These are phyloP conservation scores for Pistacia integerrima DNA, from an alignment of 345 rosid genomes.

Conservation along the genomic window DNA sequence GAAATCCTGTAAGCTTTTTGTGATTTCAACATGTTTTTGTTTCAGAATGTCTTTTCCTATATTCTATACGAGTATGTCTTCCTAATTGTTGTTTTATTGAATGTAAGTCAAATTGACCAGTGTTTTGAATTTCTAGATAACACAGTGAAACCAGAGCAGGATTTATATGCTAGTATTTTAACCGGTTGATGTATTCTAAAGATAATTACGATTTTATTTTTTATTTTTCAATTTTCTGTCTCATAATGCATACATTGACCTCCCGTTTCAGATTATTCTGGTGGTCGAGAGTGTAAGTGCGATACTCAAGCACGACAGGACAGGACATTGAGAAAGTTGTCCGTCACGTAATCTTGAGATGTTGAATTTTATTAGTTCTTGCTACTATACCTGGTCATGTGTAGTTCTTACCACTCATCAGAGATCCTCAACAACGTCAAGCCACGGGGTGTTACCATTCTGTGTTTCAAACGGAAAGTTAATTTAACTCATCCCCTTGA, in stretches of 20 bases:
- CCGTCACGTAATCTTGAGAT: constrained; percentile 31
- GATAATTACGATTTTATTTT: neutral
- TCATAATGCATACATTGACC: constrained; percentile 4
- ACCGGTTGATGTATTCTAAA: neutral
- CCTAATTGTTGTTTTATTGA: neutral
- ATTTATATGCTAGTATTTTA: neutral
- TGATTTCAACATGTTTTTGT: neutral
- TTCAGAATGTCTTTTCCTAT: neutral
- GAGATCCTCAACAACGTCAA: no score
- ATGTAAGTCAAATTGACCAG: no score
- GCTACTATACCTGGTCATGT: no score
- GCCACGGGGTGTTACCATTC: no score
- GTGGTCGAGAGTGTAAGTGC: constrained; percentile 83
- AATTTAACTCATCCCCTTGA: no score
- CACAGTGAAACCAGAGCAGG: neutral
- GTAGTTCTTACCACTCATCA: no score
- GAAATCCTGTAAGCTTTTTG: neutral
- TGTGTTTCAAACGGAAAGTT: no score
- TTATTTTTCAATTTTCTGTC: neutral
- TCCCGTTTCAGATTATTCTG: constrained; percentile 59
- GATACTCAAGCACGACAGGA: constrained; percentile 89
- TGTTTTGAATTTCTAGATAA: no score
- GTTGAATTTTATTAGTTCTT: no score
- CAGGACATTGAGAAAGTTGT: constrained; percentile 53
- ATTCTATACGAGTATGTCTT: neutral